These are phyloP conservation scores for Cucurbitaria berberidis DNA, from an alignment of 2,329 filamentous ascomycete species.

Conservation along the genomic window DNA sequence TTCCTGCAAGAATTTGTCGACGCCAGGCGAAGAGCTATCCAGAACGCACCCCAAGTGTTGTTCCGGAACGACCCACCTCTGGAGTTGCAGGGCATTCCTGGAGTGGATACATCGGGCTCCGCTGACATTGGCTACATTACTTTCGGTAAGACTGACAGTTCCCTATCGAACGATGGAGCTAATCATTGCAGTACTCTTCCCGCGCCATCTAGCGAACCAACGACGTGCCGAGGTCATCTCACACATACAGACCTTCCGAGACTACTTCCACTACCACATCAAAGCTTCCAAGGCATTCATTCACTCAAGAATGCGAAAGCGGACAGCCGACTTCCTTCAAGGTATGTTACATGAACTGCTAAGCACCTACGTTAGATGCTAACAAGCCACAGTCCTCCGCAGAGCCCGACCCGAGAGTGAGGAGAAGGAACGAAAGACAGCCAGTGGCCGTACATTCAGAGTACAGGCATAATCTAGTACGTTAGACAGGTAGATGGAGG, in stretches of 20 bases:
- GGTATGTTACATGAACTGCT: constrained; percentile 59
- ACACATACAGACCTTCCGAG: constrained; percentile 99
- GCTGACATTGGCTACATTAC: constrained; percentile 97
- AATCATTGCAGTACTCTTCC: constrained; percentile 77
- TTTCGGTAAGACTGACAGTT: constrained; percentile 70
- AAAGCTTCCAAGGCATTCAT: constrained; percentile 99
- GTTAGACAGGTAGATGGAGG: background rate
- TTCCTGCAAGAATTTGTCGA: constrained; percentile 97
- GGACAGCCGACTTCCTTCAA: constrained; percentile 98
- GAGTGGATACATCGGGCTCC: constrained; percentile 73
- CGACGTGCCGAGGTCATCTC: constrained; percentile 94
- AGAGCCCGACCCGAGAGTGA: constrained; percentile 93
- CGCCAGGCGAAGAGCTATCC: constrained; percentile 89
- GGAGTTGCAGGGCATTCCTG: constrained; percentile 84
- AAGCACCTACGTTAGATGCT: constrained; percentile 30
- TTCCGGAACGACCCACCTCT: constrained; percentile 94
- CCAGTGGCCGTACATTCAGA: constrained; percentile 90
- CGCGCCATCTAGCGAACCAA: constrained; percentile 88
- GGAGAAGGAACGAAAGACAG: constrained; percentile 97
- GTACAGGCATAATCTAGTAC: constrained; percentile 56
- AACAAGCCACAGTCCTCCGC: constrained; percentile 76
- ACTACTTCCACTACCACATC: constrained; percentile 99
- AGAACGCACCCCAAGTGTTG: constrained; percentile 96
- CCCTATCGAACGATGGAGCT: constrained; percentile 11
- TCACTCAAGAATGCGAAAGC: constrained; percentile 95